Evolutionary conservation across 2,329 filamentous ascomycete genomes (phyloP).

Genomic region (Claviceps citrina): DNA sequence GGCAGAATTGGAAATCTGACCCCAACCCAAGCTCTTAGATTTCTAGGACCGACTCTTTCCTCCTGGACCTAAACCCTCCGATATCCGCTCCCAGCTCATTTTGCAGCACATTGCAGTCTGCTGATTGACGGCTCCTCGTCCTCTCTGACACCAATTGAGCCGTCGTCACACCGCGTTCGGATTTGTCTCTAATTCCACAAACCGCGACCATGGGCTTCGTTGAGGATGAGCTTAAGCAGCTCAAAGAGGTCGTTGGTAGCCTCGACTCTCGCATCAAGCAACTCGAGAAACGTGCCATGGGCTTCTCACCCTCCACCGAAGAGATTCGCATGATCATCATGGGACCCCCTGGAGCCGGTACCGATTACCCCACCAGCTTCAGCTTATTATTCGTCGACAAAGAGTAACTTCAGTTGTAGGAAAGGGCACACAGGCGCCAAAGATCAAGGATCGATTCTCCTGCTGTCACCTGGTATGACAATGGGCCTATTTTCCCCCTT

Average conservation of each 20-base stretch:
- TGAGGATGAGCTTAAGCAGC: slow-evolving; percentile 68
- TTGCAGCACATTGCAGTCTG: background rate
- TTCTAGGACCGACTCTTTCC: background rate
- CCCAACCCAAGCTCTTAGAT: background rate
- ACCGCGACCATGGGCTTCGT: slow-evolving; percentile 65
- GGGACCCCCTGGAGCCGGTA: slow-evolving; percentile 93
- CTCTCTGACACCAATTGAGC: slow-evolving; percentile 3
- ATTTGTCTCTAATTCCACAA: background rate
- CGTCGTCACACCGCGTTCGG: slow-evolving; percentile 5
- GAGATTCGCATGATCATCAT: slow-evolving; percentile 94
- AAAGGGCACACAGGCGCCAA: slow-evolving; percentile 96
- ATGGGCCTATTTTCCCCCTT: background rate
- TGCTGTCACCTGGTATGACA: slow-evolving; percentile 81
- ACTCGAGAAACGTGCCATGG: slow-evolving; percentile 59
- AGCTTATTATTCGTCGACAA: background rate
- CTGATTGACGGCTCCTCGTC: background rate
- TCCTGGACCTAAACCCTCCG: background rate
- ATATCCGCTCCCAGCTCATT: background rate
- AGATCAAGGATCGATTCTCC: slow-evolving; percentile 95
- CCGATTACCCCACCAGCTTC: slow-evolving; percentile 15
- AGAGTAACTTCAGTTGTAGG: slow-evolving; percentile 35
- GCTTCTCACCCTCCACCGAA: slow-evolving; percentile 35
- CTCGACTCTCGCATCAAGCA: slow-evolving; percentile 77
- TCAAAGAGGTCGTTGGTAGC: slow-evolving; percentile 69
- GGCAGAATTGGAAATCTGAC: background rate